These are phyloP conservation scores for Tieghemostelium lacteum DNA, from an alignment of 78 protist genomes.

Conservation along the genomic window DNA sequence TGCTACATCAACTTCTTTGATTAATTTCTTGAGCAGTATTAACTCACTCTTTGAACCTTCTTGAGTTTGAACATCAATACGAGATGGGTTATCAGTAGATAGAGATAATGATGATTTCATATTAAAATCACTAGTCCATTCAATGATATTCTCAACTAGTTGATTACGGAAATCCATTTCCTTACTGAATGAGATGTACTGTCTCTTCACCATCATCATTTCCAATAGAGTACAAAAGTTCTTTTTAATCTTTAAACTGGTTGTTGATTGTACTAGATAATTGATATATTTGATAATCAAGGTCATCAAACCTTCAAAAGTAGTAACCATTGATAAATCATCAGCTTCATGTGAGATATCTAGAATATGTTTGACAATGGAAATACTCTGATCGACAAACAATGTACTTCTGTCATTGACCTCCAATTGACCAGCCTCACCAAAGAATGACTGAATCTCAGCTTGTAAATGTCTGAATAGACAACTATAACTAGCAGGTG, in stretches of 20 bases:
- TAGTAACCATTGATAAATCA: slow-evolving; percentile 54
- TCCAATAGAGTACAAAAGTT: slow-evolving; percentile 74
- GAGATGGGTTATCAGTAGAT: background rate
- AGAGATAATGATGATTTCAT: slow-evolving; percentile 25
- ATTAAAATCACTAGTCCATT: slow-evolving; percentile 72
- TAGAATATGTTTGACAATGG: slow-evolving; percentile 68
- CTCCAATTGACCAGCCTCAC: slow-evolving; percentile 50
- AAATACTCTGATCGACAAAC: slow-evolving; percentile 72
- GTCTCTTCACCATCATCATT: slow-evolving; percentile 66
- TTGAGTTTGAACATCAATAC: background rate
- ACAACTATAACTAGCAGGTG: slow-evolving; percentile 44
- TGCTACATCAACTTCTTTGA: slow-evolving; percentile 72
- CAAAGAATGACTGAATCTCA: slow-evolving; percentile 19
- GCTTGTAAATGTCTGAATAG: slow-evolving; percentile 60
- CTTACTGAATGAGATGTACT: slow-evolving; percentile 44
- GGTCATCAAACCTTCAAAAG: slow-evolving; percentile 50
- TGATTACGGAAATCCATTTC: slow-evolving; percentile 73
- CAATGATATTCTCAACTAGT: slow-evolving; percentile 51
- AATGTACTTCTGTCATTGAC: slow-evolving; percentile 27
- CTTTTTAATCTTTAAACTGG: slow-evolving; percentile 49
- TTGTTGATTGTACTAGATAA: background rate
- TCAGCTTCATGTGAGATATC: slow-evolving; percentile 41
- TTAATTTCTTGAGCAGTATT: background rate
- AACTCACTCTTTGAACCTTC: slow-evolving; percentile 46
- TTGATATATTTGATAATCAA: slow-evolving; percentile 41